Percentiles rank a stretch among this genome's conserved stretches.
phyloP scores from a whole-genome alignment of 2,329 filamentous ascomycete species.

The Aspergillus terreus region DNA sequence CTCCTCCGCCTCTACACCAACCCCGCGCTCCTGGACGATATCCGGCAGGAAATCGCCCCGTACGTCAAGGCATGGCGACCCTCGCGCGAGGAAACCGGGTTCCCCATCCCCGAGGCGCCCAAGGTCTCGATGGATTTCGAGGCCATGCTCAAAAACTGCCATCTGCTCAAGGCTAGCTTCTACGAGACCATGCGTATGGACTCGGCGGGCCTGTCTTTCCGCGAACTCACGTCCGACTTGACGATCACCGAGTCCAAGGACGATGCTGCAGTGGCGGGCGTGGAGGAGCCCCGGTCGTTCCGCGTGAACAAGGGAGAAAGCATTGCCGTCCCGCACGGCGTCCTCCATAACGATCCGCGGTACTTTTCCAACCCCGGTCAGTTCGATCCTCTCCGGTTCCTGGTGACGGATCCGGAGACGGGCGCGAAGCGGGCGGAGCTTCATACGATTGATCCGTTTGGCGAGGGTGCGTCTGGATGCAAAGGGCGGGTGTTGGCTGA shows the following conservation, averaged over 20 bases:
- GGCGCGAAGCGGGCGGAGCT: conserved; percentile 34
- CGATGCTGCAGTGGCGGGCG: conserved; percentile 31
- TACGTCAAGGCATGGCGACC: conserved; percentile 39
- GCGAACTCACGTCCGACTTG: conserved; percentile 37
- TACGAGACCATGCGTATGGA: conserved; percentile 46
- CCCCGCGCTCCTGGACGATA: conserved; percentile 36
- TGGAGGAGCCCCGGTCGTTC: conserved; percentile 34
- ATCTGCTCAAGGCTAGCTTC: conserved; percentile 44
- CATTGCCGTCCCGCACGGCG: conserved; percentile 43
- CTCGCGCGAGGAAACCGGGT: conserved; percentile 33
- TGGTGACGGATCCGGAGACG: conserved; percentile 39
- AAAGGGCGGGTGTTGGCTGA: conserved; percentile 51
- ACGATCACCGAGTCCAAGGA: conserved; percentile 36
- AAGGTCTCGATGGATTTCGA: conserved; percentile 41
- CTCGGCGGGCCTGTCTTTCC: conserved; percentile 41
- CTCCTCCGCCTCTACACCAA: conserved; percentile 45
- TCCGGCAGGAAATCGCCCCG: conserved; percentile 45
- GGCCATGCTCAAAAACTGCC: conserved; percentile 41
- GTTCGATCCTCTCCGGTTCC: conserved; percentile 45
- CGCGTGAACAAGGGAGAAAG: conserved; percentile 40
- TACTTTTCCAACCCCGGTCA: conserved; percentile 40
- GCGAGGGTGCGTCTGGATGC: conserved; percentile 48
- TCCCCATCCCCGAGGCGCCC: conserved; percentile 43
- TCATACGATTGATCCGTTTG: conserved; percentile 46
- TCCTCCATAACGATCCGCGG: conserved; percentile 41